Evolutionary conservation across 805 yeast species (phyloP).

Genomic region (Saturnispora halmiae): DNA sequence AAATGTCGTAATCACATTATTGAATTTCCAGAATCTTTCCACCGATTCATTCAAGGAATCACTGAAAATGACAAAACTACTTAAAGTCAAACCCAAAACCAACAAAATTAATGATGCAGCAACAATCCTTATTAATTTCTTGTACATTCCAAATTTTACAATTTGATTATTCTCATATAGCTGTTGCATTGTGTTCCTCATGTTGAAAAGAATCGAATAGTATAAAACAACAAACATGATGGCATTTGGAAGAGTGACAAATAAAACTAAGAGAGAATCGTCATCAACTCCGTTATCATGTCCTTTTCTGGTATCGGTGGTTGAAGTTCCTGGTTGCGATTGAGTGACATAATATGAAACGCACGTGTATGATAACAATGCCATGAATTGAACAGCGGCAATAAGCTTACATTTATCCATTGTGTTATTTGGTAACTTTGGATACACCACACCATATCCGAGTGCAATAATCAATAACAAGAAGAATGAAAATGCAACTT

Average conservation of each 20-base stretch:
- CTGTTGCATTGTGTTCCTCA: constrained; percentile 64
- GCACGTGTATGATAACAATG: constrained; percentile 43
- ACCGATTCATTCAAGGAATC: constrained; percentile 69
- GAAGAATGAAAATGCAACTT: constrained; percentile 83
- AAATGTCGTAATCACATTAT: constrained; percentile 82
- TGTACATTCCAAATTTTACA: constrained; percentile 84
- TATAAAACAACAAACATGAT: constrained; percentile 66
- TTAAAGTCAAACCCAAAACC: constrained; percentile 59
- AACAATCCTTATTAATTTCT: constrained; percentile 63
- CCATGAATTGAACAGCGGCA: constrained; percentile 47
- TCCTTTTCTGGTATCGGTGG: constrained; percentile 34
- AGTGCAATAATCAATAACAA: constrained; percentile 73
- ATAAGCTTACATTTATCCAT: constrained; percentile 66
- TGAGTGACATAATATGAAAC: constrained; percentile 34
- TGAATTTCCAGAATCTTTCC: constrained; percentile 85
- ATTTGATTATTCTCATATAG: constrained; percentile 81
- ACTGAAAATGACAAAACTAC: constrained; percentile 62
- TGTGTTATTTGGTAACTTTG: constrained; percentile 63
- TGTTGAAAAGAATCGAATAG: constrained; percentile 59
- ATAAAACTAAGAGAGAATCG: constrained; percentile 37
- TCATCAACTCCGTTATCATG: constrained; percentile 38
- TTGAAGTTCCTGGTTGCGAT: constrained; percentile 26
- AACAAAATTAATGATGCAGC: constrained; percentile 62
- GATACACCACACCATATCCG: constrained; percentile 92
- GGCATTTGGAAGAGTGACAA: constrained; percentile 63